Base-by-base conservation (phyloP, 225 moss, liverwort and hornwort genomes). In the Sphagnum contortum region DNA sequence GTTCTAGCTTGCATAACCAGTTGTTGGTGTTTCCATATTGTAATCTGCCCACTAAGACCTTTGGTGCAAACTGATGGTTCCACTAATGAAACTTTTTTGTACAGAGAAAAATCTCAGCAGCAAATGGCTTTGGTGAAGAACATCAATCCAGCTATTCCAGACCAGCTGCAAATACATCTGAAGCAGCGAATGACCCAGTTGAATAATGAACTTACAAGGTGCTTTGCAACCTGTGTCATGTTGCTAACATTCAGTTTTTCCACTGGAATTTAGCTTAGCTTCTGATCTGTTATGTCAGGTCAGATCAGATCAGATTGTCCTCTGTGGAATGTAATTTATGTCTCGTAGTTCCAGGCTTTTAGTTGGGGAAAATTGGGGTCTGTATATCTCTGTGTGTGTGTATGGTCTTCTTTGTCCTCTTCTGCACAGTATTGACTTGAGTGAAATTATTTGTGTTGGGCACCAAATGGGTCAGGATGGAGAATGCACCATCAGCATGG, bases 401-500 rank as follows among this genome's bases (percentile, higher is more conserved):
- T 9, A 52, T 61, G 61, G 44, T 47, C 47, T 61, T 61, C 44
- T 45, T 14, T 45, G 14, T 11, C 61, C 61, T 52, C 49, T 8
- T 48, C 12, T 53, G n/a, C 14, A 11, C 44, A 57, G 51, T 55
- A 12, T 45, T 57, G 29, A 56, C 49, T 52, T 6, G 55, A 12
- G 56, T 5, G 51, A 13, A 4, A 7, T 3, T 44, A 56, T 7
- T 51, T 67, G 13, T 53, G 50, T 12, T 55, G 45, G 53, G 45
- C 11, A 9, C 50, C 48, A 49, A 14, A 5, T 65, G 56, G 12
- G 5, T 55, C 80, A 95, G 94, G 80, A 67, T 91, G 80, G 93
- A 98, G 60, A 80, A 71, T 69, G 77, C 87, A 73, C 87, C 91
- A 57, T 87, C 91, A 58, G 98, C 98, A 47, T 85, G 72, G 63